Evolutionary conservation across 2,329 filamentous ascomycete species (phyloP).

Genomic region (Hysterium pulicare): DNA sequence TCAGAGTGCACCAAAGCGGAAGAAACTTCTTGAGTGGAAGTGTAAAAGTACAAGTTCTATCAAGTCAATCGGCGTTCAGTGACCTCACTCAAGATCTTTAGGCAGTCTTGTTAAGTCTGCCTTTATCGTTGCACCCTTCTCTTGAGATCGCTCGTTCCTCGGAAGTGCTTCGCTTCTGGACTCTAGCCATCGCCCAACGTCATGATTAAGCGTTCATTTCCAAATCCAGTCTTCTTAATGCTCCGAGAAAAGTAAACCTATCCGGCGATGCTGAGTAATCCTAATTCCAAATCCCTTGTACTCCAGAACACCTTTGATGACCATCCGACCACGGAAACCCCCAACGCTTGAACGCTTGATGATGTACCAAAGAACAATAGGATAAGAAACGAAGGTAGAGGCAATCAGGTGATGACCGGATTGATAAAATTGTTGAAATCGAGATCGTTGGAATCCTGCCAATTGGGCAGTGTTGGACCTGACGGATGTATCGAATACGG

Average conservation of each 20-base stretch:
- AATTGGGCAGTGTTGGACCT: slow-evolving; percentile 33
- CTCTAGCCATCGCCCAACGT: no score
- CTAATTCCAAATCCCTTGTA: slow-evolving; percentile 4
- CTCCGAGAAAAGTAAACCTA: slow-evolving; percentile 9
- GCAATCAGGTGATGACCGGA: slow-evolving; percentile 28
- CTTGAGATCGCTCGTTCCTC: no score
- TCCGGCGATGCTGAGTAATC: slow-evolving; percentile 10
- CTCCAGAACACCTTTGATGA: background rate
- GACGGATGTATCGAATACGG: slow-evolving; percentile 25
- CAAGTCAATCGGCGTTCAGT: background rate
- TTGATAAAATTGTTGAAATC: slow-evolving; percentile 38
- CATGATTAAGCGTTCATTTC: slow-evolving; percentile 22
- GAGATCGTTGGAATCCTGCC: slow-evolving; percentile 32
- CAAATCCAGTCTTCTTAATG: background rate
- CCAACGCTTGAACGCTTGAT: slow-evolving; percentile 16
- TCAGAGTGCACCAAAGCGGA: no score
- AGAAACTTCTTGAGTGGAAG: slow-evolving; percentile 1
- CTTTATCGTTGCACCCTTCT: no score
- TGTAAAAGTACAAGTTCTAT: slow-evolving; percentile 13
- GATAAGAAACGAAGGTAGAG: background rate
- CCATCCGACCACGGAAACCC: slow-evolving; percentile 8
- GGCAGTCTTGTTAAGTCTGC: background rate
- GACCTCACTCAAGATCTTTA: no score
- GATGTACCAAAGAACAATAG: slow-evolving; percentile 2
- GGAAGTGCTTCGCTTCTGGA: no score